Evolutionary conservation across 2,329 filamentous ascomycete species (phyloP), one percentile per base, ranked within the genome.

Genomic region (Fusarium albosuccineum): DNA sequence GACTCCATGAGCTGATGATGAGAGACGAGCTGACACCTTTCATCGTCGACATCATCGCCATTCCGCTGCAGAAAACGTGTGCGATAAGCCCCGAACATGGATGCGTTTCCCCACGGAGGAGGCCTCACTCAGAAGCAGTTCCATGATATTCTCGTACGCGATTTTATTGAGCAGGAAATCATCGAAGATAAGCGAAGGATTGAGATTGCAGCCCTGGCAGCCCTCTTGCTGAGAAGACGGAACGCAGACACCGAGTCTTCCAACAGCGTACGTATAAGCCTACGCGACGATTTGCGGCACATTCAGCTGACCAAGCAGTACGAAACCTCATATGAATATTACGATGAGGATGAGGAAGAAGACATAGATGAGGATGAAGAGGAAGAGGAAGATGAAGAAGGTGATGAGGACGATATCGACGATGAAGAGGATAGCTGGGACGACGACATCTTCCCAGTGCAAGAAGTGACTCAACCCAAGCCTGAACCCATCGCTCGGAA

Each of bases 241-340:
- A 52, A 56, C 11, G 29, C 58, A 6, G 45, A 68, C 10, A 36
- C 34, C 8, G 52, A 22, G 22, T 60, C 64, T 13, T 58, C 60
- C 27, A 44, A 64, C 9, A 62, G 65, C 26, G 68, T 72, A 71
- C 36, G 66, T 44, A 46, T 41, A 29, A 50, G 26, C 36, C 17
- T 2, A 22, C 27, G 27, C 37, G 30, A 26, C 34, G n/a, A 17
- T 8, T 8, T 8, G 29, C 7, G 11, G 26, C 33, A 33, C 45
- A 36, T 36, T n/a, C 26, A 9, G 26, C 66, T 70, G 48, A 71
- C 41, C 44, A 39, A 30, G 14, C 54, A 72, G 70, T 66, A 66
- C 37, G 60, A 66, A 29, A 53, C 60, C 16, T 53, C 58, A 30
- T 63, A 69, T 33, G 68, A 69, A 36, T 70, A 67, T 51, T 57